Percentiles rank a stretch among this genome's conserved stretches.
phyloP scores from a whole-genome alignment of 2,329 filamentous ascomycete species.

The Triangularia verruculosa region DNA sequence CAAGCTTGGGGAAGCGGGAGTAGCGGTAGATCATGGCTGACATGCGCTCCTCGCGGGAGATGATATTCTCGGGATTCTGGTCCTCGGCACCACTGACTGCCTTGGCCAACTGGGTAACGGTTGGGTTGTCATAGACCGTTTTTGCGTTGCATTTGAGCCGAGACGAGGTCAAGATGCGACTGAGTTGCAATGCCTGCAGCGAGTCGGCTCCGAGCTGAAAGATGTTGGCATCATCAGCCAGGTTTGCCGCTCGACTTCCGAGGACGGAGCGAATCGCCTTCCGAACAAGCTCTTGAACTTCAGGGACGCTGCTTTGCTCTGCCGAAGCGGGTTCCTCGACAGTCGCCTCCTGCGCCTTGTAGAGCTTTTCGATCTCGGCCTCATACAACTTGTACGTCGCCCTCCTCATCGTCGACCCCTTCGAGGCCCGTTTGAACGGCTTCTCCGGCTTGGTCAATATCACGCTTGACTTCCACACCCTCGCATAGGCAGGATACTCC shows the following conservation, averaged over 20 bases:
- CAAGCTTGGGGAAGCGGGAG: neutral
- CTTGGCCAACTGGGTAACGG: neutral
- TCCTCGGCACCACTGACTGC: neutral
- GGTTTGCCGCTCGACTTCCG: neutral
- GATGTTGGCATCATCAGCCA: conserved; percentile 7
- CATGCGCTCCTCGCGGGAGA: conserved; percentile 10
- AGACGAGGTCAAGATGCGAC: neutral
- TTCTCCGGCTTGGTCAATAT: conserved; percentile 7
- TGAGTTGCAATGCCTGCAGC: conserved; percentile 15
- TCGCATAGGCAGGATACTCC: conserved; percentile 8
- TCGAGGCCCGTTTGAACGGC: conserved; percentile 14
- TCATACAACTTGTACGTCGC: conserved; percentile 11
- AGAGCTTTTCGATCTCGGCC: conserved; percentile 11
- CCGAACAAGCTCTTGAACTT: neutral
- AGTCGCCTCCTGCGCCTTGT: neutral
- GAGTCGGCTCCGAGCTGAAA: conserved; percentile 10
- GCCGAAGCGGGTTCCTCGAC: neutral
- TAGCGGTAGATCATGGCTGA: conserved; percentile 8
- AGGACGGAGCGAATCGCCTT: neutral
- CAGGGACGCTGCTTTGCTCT: neutral
- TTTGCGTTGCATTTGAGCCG: neutral
- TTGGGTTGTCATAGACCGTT: conserved; percentile 12
- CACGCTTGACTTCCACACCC: conserved; percentile 12
- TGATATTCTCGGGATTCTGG: neutral
- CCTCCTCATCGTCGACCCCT: conserved; percentile 13